Evolutionary conservation across 192 early-diverging fungal species (phyloP).

Genomic region (Coemansia erecta): DNA sequence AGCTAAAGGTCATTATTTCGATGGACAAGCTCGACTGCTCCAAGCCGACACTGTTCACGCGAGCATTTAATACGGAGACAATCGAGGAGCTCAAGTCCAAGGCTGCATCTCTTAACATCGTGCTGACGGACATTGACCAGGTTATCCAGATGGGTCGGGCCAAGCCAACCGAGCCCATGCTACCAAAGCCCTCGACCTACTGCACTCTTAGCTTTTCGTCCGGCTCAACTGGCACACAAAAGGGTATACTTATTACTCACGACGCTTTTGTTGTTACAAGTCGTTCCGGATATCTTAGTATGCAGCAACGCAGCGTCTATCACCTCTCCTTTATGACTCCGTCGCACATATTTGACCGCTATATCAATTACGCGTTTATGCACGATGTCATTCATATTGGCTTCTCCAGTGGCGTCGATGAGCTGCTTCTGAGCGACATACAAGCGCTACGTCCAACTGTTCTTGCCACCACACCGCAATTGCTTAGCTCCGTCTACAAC

Average conservation of each 20-base stretch:
- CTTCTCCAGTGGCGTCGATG: conserved; percentile 69
- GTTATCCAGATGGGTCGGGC: conserved; percentile 61
- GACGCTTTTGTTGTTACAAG: conserved; percentile 15
- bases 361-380: conserved; percentile 50
- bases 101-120: conserved; percentile 56
- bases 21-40: too few relatives aligned
- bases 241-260: conserved; percentile 71
- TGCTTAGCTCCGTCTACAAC: conserved; percentile 79
- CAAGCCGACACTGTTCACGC: too few relatives aligned
- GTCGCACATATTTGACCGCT: conserved; percentile 77
- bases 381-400: conserved; percentile 63
- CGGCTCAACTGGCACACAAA: conserved; percentile 62
- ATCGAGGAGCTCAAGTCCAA: too few relatives aligned
- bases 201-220: conserved; percentile 66
- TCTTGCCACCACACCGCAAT: conserved; percentile 67
- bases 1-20: too few relatives aligned
- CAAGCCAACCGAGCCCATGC: conserved; percentile 44
- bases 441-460: conserved; percentile 71
- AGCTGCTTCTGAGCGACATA: conserved; percentile 72
- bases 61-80: too few relatives aligned
- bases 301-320: background rate
- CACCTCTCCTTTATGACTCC: conserved; percentile 66
- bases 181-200: conserved; percentile 61
- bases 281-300: too few relatives aligned
- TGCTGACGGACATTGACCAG: conserved; percentile 53